A percentile compares a stretch with the other conserved stretches of the same genome.
phyloP scores from a whole-genome alignment of 140 eudicot genomes.

The Ambrosia hybrid region DNA sequence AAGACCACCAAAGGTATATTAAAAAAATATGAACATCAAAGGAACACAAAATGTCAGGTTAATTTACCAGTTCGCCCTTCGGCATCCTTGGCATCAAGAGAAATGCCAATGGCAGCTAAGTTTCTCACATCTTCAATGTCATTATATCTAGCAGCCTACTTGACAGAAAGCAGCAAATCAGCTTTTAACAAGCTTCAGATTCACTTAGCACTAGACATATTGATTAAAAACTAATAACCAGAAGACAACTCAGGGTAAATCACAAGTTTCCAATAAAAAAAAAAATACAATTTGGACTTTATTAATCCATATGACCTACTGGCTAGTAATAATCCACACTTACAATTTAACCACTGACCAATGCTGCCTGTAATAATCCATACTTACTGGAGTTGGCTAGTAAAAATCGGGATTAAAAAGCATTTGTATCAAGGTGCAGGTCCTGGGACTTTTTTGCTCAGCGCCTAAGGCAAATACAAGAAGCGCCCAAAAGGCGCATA shows the following conservation, averaged over 20 bases:
- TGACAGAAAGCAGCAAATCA: slow-evolving; percentile 10
- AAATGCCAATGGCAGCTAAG: slow-evolving; percentile 69
- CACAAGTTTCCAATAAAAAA: background rate
- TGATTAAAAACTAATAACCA: background rate
- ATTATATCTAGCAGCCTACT: slow-evolving; percentile 89
- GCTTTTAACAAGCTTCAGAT: background rate
- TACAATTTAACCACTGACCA: too few species aligned
- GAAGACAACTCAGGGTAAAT: background rate
- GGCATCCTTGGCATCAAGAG: slow-evolving; percentile 76
- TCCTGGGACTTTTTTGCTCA: too few species aligned
- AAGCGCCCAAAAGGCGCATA: too few species aligned
- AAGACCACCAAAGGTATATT: background rate
- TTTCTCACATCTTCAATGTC: slow-evolving; percentile 70
- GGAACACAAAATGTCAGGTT: background rate
- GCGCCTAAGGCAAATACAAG: too few species aligned
- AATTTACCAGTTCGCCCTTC: slow-evolving; percentile 77
- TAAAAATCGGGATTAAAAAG: too few species aligned
- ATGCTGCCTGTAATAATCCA: too few species aligned
- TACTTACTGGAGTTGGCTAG: too few species aligned
- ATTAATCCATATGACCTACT: too few species aligned
- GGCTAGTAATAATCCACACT: too few species aligned
- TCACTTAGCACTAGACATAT: background rate
- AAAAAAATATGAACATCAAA: background rate
- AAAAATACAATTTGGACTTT: too few species aligned
- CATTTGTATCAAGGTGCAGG: too few species aligned